These are phyloP conservation scores for Metschnikowia similis DNA, from an alignment of 805 yeast genomes.

Conservation along the genomic window DNA sequence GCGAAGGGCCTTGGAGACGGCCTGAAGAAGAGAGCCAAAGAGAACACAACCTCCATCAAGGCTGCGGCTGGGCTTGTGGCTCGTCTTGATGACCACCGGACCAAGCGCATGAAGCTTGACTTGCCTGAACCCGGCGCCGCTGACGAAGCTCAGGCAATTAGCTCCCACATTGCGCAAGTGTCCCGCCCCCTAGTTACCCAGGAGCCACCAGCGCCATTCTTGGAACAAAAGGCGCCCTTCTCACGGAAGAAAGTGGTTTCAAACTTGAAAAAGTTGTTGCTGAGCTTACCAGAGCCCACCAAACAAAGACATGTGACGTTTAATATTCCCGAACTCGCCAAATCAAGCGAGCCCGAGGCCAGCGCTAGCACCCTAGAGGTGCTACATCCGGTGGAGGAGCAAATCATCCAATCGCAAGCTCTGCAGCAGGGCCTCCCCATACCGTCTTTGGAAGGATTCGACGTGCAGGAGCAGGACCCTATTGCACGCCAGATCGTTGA, in stretches of 20 bases:
- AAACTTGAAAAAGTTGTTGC: background rate
- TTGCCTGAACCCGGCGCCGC: conserved; percentile 22
- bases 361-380: background rate
- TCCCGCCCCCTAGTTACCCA: conserved; percentile 22
- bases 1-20: conserved; percentile 33
- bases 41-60: conserved; percentile 18
- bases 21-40: conserved; percentile 12
- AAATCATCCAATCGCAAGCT: conserved; percentile 35
- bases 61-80: conserved; percentile 22
- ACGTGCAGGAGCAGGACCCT: background rate
- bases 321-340: background rate
- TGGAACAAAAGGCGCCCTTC: background rate
- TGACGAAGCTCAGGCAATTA: conserved; percentile 20
- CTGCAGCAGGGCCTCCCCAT: conserved; percentile 43
- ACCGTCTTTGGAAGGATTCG: conserved; percentile 28
- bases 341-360: background rate
- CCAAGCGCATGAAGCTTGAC: conserved; percentile 25
- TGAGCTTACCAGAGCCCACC: conserved; percentile 2
- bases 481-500: conserved; percentile 19
- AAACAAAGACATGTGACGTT: background rate
- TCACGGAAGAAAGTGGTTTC: background rate
- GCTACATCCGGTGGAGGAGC: conserved; percentile 1
- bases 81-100: conserved; percentile 17
- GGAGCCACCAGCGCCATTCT: conserved; percentile 10
- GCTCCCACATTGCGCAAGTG: conserved; percentile 30